Evolutionary conservation across 257 asterid genomes (phyloP), one percentile per base, ranked within the genome.

Genomic region (Plantago major): DNA sequence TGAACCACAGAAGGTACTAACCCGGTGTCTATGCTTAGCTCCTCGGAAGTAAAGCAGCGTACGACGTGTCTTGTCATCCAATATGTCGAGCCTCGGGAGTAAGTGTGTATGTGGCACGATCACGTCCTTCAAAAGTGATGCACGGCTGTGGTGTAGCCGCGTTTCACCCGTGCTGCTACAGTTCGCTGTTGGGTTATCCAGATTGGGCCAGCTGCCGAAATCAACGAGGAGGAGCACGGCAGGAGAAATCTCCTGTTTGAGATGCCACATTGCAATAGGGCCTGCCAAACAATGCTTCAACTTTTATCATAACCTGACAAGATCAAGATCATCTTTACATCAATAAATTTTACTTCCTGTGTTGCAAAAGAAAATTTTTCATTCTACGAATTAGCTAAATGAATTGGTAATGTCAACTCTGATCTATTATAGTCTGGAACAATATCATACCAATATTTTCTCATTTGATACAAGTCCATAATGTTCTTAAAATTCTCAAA

Each of bases 231-330:
- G 90, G 72, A 91, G 95, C 66, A 91, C 42, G n/a, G 95, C 92
- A 19, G 95, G 94, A 71, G 96, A 81, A 18, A 88, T 81, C 76
- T 91, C 95, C 3, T 81, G 94, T 73, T 77, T 88, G 63, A 91
- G 79, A 68, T 91, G 98, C 91, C 89, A 88, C 95, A 91, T 79
- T 40, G 98, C 90, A 71, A 88, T 91, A 66, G 98, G 98, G 92
- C 89, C 95, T 91, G 98, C 95, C 96, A 91, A 85, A 88, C 81
- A 88, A 85, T 72, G 90, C 95, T 88, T 85, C 96, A 90, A 85
- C 80, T 79, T 87, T 82, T 88, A 88, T 82, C 79, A 83, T 63
- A 84, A 78, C 96, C 95, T 87, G 96, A 74, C 92, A 84, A 74
- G 75, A 33, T 76, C 84, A 87, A 76, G 83, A 75, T 76, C 90